phyloP scores from a whole-genome alignment of 306 rosid genomes.

The Alnus glutinosa region DNA sequence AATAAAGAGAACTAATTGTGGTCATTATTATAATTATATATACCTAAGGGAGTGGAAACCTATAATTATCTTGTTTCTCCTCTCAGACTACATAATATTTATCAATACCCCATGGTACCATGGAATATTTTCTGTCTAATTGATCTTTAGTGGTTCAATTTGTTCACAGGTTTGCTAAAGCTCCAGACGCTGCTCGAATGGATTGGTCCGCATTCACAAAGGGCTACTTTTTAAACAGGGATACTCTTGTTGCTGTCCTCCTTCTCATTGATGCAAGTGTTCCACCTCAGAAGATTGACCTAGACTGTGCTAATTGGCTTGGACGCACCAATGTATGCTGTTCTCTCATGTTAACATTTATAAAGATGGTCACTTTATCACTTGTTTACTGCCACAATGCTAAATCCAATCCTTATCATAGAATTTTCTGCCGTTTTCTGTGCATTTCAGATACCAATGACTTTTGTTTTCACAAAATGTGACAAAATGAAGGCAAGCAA shows the following conservation, averaged over 20 bases:
- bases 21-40: not conserved
- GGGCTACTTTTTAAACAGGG: constrained; percentile 85
- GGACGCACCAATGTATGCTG: constrained; percentile 73
- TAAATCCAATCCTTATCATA: not conserved
- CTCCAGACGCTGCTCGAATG: constrained; percentile 69
- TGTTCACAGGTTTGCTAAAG: constrained; percentile 77
- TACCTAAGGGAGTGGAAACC: not conserved
- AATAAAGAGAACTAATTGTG: not conserved
- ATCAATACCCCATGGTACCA: not conserved
- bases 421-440: constrained; percentile 8
- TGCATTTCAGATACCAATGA: constrained; percentile 71
- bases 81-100: not conserved
- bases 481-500: constrained; percentile 75
- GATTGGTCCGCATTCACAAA: constrained; percentile 93
- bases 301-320: constrained; percentile 95
- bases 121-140: not conserved
- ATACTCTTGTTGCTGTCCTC: constrained; percentile 68
- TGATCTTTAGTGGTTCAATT: constrained; percentile 16
- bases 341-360: constrained; percentile 5
- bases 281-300: constrained; percentile 88
- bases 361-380: not conserved
- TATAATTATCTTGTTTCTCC: not conserved
- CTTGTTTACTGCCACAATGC: not conserved
- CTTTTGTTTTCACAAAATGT: constrained; percentile 89
- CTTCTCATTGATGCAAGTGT: constrained; percentile 90